A percentile compares a stretch with the other conserved stretches of the same genome.
Conservation (phyloP, 2,329 filamentous ascomycete species). For the Zasmidium angulare region DNA sequence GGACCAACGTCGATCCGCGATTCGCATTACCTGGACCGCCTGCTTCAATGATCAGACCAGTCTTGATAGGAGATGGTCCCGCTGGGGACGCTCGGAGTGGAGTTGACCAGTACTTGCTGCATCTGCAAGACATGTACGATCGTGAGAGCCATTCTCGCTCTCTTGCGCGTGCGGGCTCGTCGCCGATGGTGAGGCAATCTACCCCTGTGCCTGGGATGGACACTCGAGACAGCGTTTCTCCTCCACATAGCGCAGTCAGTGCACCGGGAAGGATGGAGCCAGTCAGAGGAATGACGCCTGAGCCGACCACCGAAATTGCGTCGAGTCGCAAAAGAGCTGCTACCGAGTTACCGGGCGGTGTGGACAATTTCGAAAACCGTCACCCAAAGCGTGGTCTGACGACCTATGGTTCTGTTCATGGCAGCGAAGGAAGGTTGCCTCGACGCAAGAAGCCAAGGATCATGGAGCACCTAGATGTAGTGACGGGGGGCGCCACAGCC, state of each 20-base stretch:
- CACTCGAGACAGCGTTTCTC: too few species aligned
- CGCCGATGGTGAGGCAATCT: too few species aligned
- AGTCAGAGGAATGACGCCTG: not conserved
- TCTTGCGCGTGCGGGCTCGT: too few species aligned
- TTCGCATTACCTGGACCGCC: not conserved
- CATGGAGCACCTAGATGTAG: not conserved
- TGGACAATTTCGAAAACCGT: not conserved
- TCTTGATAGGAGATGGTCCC: not conserved
- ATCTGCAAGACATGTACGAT: not conserved
- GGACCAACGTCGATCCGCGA: not conserved
- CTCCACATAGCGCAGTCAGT: too few species aligned
- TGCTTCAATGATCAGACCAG: not conserved
- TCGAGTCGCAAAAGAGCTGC: not conserved
- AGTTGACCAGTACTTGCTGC: not conserved
- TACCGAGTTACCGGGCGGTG: not conserved
- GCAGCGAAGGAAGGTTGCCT: not conserved
- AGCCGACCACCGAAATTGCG: not conserved
- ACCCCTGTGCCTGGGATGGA: too few species aligned
- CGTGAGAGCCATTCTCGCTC: not conserved
- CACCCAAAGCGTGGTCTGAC: not conserved
- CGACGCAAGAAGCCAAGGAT: not conserved
- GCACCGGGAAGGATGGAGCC: not conserved
- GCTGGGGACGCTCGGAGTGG: not conserved
- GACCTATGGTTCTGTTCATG: not conserved
- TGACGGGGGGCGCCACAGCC: not conserved